Percentiles rank a stretch among this genome's conserved stretches.
Evolutionary conservation across 345 rosid genomes (phyloP).

Genomic region (Populus alba): DNA sequence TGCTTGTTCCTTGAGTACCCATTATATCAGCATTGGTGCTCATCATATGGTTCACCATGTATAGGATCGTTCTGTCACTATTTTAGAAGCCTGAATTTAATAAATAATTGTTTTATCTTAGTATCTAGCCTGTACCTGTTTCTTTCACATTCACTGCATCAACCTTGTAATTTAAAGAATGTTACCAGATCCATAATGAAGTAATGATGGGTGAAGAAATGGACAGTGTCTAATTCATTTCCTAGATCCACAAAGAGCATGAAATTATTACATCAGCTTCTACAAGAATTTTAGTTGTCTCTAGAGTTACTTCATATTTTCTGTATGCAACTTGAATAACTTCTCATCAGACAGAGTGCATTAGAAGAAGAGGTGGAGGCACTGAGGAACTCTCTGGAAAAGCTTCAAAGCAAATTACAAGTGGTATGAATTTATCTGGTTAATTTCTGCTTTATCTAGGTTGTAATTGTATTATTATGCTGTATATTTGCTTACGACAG

Average conservation of each 20-base stretch:
- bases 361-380: slow-evolving; percentile 77
- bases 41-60: background rate
- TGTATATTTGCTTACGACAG: background rate
- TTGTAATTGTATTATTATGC: background rate
- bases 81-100: background rate
- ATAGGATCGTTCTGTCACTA: background rate
- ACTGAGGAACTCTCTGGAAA: slow-evolving; percentile 54
- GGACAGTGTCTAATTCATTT: background rate
- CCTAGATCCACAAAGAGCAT: background rate
- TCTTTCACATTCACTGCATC: background rate
- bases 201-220: background rate
- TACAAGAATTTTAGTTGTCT: background rate
- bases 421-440: slow-evolving; percentile 54
- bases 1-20: slow-evolving; percentile 3
- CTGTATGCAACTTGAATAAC: slow-evolving; percentile 39
- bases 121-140: background rate
- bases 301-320: background rate
- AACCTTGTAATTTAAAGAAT: background rate
- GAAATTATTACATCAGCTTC: background rate
- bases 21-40: background rate
- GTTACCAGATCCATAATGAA: background rate
- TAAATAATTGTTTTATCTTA: background rate
- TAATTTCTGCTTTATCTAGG: background rate
- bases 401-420: slow-evolving; percentile 66
- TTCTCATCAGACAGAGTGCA: slow-evolving; percentile 91